A percentile compares a stretch with the other conserved stretches of the same genome.
Evolutionary conservation across 495 filamentous ascomycete genomes (phyloP).

Genomic region (Podospora didyma): DNA sequence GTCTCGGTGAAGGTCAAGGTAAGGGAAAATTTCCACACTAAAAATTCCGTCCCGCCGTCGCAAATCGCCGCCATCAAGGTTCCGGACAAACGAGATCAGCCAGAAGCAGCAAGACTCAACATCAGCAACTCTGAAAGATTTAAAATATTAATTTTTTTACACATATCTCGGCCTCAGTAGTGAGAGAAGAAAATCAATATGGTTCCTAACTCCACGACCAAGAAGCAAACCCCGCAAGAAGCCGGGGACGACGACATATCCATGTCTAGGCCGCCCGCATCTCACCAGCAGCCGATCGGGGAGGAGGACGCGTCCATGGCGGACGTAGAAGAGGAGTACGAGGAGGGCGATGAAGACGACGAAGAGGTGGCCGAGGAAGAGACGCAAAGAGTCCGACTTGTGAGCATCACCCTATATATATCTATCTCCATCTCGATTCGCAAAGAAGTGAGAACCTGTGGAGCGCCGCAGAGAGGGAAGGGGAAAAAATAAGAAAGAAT

Average conservation of each 20-base stretch:
- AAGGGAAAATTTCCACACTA: not conserved
- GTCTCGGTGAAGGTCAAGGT: not conserved
- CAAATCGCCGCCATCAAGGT: not conserved
- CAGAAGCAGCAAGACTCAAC: not conserved
- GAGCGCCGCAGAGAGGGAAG: too few relatives aligned
- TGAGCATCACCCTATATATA: conserved; percentile 4
- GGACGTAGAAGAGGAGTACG: conserved; percentile 27
- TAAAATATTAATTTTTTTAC: not conserved
- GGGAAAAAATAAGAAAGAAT: not conserved
- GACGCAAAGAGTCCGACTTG: conserved; percentile 30
- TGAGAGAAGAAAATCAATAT: conserved; percentile 2
- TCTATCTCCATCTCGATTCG: too few relatives aligned
- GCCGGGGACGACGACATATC: conserved; percentile 34
- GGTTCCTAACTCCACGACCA: conserved; percentile 26
- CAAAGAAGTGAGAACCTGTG: too few relatives aligned
- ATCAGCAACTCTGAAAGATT: not conserved
- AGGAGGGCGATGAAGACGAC: conserved; percentile 17
- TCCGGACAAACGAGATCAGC: not conserved
- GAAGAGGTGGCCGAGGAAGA: conserved; percentile 16
- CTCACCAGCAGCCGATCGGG: conserved; percentile 34
- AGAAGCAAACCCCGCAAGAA: conserved; percentile 15
- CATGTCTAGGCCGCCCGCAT: conserved; percentile 52
- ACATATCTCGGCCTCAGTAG: not conserved
- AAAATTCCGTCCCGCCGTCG: not conserved
- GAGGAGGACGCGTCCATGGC: conserved; percentile 39